phyloP scores from a whole-genome alignment of 768 basidiomycete species.

The Russula sp. region DNA sequence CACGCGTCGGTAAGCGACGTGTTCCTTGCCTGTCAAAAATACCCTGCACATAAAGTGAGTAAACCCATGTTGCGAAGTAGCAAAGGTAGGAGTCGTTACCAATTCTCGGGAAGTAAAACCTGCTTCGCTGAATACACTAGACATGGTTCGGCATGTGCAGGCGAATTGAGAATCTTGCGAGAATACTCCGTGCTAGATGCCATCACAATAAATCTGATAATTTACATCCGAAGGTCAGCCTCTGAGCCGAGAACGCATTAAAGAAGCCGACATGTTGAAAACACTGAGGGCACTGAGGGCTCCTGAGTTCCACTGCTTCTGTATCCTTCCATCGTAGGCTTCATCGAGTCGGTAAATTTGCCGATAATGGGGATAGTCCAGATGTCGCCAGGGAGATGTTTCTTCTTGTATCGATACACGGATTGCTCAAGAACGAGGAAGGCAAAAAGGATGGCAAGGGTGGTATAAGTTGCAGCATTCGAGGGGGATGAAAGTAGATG shows the following conservation, averaged over 20 bases:
- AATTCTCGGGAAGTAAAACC: conserved; percentile 82
- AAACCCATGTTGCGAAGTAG: background rate
- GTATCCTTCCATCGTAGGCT: conserved; percentile 90
- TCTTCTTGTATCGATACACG: conserved; percentile 87
- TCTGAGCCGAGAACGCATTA: conserved; percentile 16
- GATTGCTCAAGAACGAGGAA: conserved; percentile 85
- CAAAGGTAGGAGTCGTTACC: conserved; percentile 45
- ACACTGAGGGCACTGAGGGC: conserved; percentile 87
- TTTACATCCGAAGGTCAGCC: conserved; percentile 1
- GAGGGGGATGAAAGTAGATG: conserved; percentile 43
- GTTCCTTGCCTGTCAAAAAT: conserved; percentile 91
- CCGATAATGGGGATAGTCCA: conserved; percentile 99
- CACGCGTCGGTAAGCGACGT: conserved; percentile 90
- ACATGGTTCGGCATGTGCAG: conserved; percentile 88
- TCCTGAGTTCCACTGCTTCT: conserved; percentile 88
- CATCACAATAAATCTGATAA: conserved; percentile 96
- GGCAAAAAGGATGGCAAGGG: conserved; percentile 61
- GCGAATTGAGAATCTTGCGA: conserved; percentile 95
- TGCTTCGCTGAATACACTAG: conserved; percentile 90
- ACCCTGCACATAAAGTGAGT: conserved; percentile 57
- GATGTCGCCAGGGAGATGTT: conserved; percentile 74
- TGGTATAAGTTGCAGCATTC: conserved; percentile 49
- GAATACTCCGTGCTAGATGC: conserved; percentile 90
- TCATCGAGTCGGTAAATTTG: conserved; percentile 89
- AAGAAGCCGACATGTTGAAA: conserved; percentile 79